A percentile compares a stretch with the other conserved stretches of the same genome.
These are phyloP conservation scores for Cordyceps tenuipes DNA, from an alignment of 2,329 filamentous ascomycete species.

Conservation along the genomic window DNA sequence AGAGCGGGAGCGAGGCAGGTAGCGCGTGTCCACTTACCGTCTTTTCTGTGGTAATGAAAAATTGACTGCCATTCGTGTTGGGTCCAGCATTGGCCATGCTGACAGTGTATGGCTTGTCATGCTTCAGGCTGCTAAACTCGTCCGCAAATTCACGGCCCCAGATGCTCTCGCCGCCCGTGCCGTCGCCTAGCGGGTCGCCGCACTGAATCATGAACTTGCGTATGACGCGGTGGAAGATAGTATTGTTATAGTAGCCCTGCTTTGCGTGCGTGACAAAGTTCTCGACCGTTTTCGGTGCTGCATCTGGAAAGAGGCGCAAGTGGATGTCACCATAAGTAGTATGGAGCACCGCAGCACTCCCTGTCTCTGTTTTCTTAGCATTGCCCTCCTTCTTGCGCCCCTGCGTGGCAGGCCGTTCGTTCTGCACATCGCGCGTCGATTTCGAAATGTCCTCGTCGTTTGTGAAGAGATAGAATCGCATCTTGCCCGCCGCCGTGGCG, in stretches of 20 bases:
- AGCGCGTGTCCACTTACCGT: conserved; percentile 48
- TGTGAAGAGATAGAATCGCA: conserved; percentile 96
- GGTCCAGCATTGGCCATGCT: conserved; percentile 98
- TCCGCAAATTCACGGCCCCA: conserved; percentile 96
- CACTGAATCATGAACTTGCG: conserved; percentile 99
- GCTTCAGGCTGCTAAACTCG: conserved; percentile 82
- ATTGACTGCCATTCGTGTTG: conserved; percentile 92
- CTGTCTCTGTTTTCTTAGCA: conserved; percentile 58
- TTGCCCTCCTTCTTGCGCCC: conserved; percentile 46
- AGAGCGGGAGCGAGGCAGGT: conserved; percentile 2
- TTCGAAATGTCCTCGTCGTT: conserved; percentile 80
- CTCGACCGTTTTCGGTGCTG: conserved; percentile 89
- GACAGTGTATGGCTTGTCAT: conserved; percentile 93
- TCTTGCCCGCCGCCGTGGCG: conserved; percentile 74
- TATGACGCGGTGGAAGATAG: conserved; percentile 95
- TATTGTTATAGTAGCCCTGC: conserved; percentile 92
- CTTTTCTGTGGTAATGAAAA: conserved; percentile 97
- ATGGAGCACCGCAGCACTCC: conserved; percentile 76
- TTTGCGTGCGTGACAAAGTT: conserved; percentile 92
- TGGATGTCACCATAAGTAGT: conserved; percentile 93
- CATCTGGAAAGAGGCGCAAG: conserved; percentile 84
- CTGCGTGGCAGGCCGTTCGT: conserved; percentile 74
- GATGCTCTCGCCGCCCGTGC: conserved; percentile 75
- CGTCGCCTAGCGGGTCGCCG: conserved; percentile 87
- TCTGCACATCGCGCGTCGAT: conserved; percentile 81